Evolutionary conservation across 1,284 basidiomycete species (phyloP).

Genomic region (Irpex sp.): DNA sequence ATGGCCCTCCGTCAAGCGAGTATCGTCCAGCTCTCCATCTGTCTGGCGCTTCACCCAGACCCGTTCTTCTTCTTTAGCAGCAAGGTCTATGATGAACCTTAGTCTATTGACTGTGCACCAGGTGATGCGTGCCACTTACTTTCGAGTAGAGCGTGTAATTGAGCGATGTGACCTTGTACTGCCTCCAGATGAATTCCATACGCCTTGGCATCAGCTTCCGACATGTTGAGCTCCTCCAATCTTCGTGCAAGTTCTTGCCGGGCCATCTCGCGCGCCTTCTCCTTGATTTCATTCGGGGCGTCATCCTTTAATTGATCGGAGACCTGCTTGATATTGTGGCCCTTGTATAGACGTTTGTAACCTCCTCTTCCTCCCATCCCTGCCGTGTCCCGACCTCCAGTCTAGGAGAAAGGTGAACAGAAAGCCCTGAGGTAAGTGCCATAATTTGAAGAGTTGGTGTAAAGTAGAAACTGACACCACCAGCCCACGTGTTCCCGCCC

Average conservation of each 20-base stretch:
- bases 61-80: conserved; percentile 63
- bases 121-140: conserved; percentile 32
- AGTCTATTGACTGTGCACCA: background rate
- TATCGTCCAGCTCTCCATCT: conserved; percentile 66
- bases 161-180: conserved; percentile 56
- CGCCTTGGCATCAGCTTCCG: conserved; percentile 46
- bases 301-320: conserved; percentile 51
- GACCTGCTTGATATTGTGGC: conserved; percentile 62
- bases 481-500: conserved; percentile 60
- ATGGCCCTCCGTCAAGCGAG: conserved; percentile 59
- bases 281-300: conserved; percentile 57
- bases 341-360: conserved; percentile 63
- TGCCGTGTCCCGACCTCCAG: conserved; percentile 64
- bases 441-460: background rate
- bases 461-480: conserved; percentile 42
- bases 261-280: conserved; percentile 63
- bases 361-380: conserved; percentile 62
- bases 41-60: conserved; percentile 69
- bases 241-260: conserved; percentile 54
- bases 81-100: conserved; percentile 41
- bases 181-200: conserved; percentile 50
- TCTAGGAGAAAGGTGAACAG: conserved; percentile 31
- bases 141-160: conserved; percentile 56
- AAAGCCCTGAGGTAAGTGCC: background rate
- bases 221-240: conserved; percentile 62